These are phyloP conservation scores for Colletotrichum cordylinicola DNA, from an alignment of 2,329 filamentous ascomycete genomes.

Conservation along the genomic window DNA sequence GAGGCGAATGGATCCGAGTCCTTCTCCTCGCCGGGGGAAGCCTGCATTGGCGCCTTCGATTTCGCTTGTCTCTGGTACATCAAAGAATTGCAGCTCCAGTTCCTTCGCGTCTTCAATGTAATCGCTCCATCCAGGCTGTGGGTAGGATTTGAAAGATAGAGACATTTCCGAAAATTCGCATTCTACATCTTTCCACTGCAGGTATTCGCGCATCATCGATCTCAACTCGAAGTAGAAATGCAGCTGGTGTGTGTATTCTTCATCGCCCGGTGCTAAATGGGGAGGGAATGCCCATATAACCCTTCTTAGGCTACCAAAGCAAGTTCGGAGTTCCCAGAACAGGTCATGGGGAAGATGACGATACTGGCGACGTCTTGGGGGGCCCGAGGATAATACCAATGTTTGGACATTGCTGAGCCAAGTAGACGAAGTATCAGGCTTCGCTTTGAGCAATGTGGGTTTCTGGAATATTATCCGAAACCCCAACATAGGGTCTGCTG, in stretches of 20 bases:
- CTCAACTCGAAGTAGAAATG: not conserved
- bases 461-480: rapidly evolving
- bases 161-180: not conserved
- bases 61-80: not conserved
- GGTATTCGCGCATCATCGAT: not conserved
- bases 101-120: not conserved
- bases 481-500: not conserved
- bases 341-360: not conserved
- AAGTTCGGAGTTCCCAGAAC: not conserved
- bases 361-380: rapidly evolving
- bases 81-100: not conserved
- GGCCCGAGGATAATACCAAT: not conserved
- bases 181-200: not conserved
- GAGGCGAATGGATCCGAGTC: not conserved
- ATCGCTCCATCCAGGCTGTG: not conserved
- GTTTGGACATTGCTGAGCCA: not conserved
- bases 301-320: not conserved
- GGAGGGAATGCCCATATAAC: not conserved
- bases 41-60: not conserved
- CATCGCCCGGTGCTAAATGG: rapidly evolving
- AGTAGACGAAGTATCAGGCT: not conserved
- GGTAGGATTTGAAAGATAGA: not conserved
- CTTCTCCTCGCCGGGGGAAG: rapidly evolving
- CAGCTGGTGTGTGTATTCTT: not conserved
- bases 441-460: not conserved